Evolutionary conservation across 306 rosid species (phyloP).

Genomic region (Sicyos baderoa): DNA sequence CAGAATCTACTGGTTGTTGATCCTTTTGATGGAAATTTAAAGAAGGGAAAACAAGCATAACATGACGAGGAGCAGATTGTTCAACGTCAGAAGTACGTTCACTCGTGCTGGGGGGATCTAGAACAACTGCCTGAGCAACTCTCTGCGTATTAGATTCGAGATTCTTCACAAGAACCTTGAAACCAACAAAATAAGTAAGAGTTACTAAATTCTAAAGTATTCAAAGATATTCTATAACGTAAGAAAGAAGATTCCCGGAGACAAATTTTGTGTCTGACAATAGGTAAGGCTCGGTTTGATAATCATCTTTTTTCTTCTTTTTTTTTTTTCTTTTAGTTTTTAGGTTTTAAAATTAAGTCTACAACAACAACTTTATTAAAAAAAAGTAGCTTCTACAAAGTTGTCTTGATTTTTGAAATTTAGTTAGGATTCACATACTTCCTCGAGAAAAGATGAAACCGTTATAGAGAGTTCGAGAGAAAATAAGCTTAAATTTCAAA

Average conservation of each 20-base stretch:
- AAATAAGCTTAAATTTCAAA: no score
- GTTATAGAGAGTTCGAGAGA: no score
- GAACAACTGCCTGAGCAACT: conserved; percentile 63
- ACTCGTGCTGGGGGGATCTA: conserved; percentile 52
- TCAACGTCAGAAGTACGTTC: conserved; percentile 17
- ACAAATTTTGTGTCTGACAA: neutral
- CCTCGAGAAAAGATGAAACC: no score
- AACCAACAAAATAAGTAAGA: neutral
- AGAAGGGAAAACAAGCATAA: conserved; percentile 62
- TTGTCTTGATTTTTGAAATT: no score
- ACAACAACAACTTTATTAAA: no score
- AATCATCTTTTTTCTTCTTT: no score
- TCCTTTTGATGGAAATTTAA: conserved; percentile 39
- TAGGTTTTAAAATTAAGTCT: no score
- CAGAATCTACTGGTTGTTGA: conserved; percentile 21
- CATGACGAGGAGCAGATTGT: conserved; percentile 28
- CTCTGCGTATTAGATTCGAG: conserved; percentile 42
- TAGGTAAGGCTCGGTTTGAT: neutral
- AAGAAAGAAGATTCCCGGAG: neutral
- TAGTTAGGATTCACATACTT: no score
- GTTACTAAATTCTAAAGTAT: neutral
- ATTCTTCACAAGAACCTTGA: conserved; percentile 68
- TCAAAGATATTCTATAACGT: neutral
- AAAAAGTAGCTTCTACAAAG: no score
- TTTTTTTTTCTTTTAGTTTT: no score